Evolutionary conservation across 257 asterid genomes (phyloP).

Genomic region (Nicotiana attenuata): DNA sequence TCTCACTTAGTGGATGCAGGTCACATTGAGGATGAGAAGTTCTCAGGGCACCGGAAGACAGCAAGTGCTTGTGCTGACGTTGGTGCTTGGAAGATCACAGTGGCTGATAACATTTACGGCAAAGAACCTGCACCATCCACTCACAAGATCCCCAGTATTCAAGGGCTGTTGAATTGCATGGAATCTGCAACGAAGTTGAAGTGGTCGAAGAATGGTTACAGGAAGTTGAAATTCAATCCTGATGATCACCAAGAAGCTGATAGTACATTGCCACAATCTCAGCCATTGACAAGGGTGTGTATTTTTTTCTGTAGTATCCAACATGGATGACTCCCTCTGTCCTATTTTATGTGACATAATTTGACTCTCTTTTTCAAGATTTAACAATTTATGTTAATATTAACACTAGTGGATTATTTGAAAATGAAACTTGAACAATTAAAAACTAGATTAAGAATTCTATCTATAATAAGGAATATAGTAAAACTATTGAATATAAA

Average conservation of each 20-base stretch:
- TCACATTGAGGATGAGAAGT: slow-evolving; percentile 48
- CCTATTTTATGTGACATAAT: not conserved
- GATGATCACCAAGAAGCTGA: slow-evolving; percentile 53
- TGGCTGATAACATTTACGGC: slow-evolving; percentile 43
- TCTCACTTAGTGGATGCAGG: slow-evolving; percentile 46
- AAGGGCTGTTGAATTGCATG: slow-evolving; percentile 61
- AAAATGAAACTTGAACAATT: not conserved
- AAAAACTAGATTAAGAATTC: not conserved
- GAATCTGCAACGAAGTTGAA: slow-evolving; percentile 63
- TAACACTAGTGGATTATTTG: not conserved
- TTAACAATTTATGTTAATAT: not conserved
- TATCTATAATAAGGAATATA: not conserved
- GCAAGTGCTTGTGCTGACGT: slow-evolving; percentile 93
- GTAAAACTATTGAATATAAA: not conserved
- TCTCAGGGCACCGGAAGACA: slow-evolving; percentile 75
- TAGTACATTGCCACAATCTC: slow-evolving; percentile 45
- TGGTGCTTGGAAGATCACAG: slow-evolving; percentile 60
- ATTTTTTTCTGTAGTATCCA: not conserved
- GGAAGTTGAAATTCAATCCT: slow-evolving; percentile 47
- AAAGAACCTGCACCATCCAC: slow-evolving; percentile 43
- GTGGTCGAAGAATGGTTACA: slow-evolving; percentile 75
- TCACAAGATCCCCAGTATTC: slow-evolving; percentile 69
- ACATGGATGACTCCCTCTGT: not conserved
- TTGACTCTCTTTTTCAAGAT: not conserved
- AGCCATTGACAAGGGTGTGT: slow-evolving; percentile 57